Conservation (phyloP, 768 basidiomycete species). For the Tulasnella sp. region DNA sequence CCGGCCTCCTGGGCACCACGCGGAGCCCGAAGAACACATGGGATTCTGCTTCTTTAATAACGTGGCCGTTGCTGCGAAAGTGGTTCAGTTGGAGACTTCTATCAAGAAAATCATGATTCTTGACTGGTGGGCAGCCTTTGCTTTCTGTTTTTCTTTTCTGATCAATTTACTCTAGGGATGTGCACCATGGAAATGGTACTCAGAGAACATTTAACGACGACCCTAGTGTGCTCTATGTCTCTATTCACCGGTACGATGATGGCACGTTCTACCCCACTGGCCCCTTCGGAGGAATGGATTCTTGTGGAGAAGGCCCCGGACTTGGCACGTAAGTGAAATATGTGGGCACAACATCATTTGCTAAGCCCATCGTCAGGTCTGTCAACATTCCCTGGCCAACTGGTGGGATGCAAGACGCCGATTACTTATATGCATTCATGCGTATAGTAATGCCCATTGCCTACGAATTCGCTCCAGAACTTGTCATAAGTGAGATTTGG, state of each 20-base stretch:
- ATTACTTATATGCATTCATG: conserved; percentile 95
- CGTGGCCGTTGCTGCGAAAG: conserved; percentile 81
- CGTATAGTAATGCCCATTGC: conserved; percentile 94
- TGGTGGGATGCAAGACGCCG: conserved; percentile 80
- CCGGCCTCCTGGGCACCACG: conserved; percentile 94
- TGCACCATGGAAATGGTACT: conserved; percentile 96
- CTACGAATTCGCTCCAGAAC: conserved; percentile 88
- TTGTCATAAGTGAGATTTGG: conserved; percentile 65
- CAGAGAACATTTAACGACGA: conserved; percentile 94
- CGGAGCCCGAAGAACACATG: conserved; percentile 96
- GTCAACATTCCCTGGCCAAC: conserved; percentile 95
- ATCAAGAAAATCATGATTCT: conserved; percentile 79
- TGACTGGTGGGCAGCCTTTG: conserved; percentile 66
- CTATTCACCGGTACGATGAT: conserved; percentile 86
- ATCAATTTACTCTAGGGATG: conserved; percentile 49
- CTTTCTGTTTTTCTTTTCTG: neutral
- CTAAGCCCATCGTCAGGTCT: conserved; percentile 38
- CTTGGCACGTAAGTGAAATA: conserved; percentile 82
- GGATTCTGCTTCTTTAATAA: conserved; percentile 99
- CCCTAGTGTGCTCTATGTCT: conserved; percentile 82
- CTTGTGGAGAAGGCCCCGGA: conserved; percentile 73
- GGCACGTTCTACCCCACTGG: conserved; percentile 90
- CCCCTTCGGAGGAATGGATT: conserved; percentile 74
- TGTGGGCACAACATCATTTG: conserved; percentile 18
- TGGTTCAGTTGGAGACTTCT: conserved; percentile 55